phyloP scores from a whole-genome alignment of 768 basidiomycete species.

The Pisolithus microcarpus region DNA sequence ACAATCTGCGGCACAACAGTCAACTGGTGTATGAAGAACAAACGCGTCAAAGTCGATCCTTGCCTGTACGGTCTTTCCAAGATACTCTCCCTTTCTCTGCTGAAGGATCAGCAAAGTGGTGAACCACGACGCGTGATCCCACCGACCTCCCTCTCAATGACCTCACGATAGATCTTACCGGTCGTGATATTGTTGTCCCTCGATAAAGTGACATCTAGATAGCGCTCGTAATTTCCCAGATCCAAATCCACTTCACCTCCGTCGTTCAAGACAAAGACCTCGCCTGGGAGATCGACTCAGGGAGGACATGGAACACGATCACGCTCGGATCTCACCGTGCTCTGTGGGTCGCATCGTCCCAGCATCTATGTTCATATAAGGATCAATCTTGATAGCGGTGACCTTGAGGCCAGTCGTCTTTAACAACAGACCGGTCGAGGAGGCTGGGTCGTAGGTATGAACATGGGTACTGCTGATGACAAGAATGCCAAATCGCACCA shows the following conservation, averaged over 20 bases:
- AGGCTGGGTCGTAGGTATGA: slow-evolving; percentile 52
- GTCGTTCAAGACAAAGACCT: slow-evolving; percentile 97
- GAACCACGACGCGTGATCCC: background rate
- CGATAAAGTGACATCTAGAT: slow-evolving; percentile 89
- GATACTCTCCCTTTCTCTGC: slow-evolving; percentile 77
- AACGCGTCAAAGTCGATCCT: slow-evolving; percentile 6
- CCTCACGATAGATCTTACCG: slow-evolving; percentile 94
- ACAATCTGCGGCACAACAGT: slow-evolving; percentile 54
- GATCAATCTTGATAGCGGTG: slow-evolving; percentile 99
- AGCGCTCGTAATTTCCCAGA: slow-evolving; percentile 97
- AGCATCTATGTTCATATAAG: slow-evolving; percentile 99
- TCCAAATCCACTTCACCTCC: slow-evolving; percentile 98
- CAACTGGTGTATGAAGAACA: slow-evolving; percentile 5
- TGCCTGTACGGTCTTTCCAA: slow-evolving; percentile 96
- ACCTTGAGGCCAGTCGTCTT: slow-evolving; percentile 95
- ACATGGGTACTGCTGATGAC: slow-evolving; percentile 9
- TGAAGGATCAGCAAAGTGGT: background rate
- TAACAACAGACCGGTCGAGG: slow-evolving; percentile 90
- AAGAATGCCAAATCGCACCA: slow-evolving; percentile 47
- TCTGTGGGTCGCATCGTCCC: slow-evolving; percentile 99
- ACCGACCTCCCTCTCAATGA: slow-evolving; percentile 93
- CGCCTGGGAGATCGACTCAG: slow-evolving; percentile 48
- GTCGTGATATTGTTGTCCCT: slow-evolving; percentile 98
- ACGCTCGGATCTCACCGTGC: slow-evolving; percentile 60
- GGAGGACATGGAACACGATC: slow-evolving; percentile 2